These are phyloP conservation scores for Aspergillus sp. DNA, from an alignment of 2,329 filamentous ascomycete species.

Conservation along the genomic window DNA sequence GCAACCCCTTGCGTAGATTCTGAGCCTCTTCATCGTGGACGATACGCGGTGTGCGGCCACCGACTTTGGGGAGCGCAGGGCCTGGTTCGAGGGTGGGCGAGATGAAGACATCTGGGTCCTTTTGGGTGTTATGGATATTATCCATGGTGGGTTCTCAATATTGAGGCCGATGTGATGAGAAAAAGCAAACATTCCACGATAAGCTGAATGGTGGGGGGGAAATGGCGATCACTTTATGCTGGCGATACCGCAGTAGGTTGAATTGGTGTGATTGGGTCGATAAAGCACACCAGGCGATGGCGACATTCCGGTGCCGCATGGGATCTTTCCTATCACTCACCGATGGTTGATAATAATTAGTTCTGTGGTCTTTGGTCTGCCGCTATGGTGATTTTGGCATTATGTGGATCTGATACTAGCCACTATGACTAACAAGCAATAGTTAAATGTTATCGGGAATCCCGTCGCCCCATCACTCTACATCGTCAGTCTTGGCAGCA, in stretches of 20 bases:
- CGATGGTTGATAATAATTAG: neutral
- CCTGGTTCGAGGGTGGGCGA: neutral
- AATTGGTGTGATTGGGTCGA: neutral
- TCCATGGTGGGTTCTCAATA: neutral
- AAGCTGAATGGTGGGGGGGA: neutral
- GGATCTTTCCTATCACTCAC: neutral
- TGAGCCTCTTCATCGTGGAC: constrained; percentile 49
- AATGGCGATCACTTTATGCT: neutral
- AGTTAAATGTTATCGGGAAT: no score
- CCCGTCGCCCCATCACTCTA: no score
- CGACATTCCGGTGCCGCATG: neutral
- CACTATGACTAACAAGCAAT: no score
- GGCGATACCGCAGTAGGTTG: neutral
- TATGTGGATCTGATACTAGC: no score
- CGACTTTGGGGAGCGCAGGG: neutral
- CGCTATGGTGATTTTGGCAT: no score
- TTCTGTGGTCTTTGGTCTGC: no score
- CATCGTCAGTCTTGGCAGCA: no score
- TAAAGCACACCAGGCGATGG: neutral
- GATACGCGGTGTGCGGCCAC: constrained; percentile 14
- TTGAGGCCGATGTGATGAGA: neutral
- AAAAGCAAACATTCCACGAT: neutral
- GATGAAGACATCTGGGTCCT: neutral
- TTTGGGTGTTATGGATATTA: neutral
- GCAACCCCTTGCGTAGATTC: constrained; percentile 47